phyloP scores from a whole-genome alignment of 495 filamentous ascomycete species.

The Clavariopsis aquatica region DNA sequence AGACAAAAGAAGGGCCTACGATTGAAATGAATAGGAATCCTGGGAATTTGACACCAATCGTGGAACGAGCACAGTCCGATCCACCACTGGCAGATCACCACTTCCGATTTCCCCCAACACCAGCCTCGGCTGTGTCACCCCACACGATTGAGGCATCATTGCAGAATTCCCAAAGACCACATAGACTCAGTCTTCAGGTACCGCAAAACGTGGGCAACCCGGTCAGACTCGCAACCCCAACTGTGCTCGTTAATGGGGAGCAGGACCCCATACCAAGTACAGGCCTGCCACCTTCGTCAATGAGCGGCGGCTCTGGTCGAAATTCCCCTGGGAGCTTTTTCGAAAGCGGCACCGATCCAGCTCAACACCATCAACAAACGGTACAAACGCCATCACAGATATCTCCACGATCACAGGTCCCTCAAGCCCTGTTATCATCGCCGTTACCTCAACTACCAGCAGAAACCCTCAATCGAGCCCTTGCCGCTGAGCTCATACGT shows the following conservation, averaged over 20 bases:
- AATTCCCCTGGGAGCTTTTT: conserved; percentile 37
- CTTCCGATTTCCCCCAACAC: conserved; percentile 37
- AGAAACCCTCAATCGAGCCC: conserved; percentile 41
- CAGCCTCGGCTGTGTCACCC: conserved; percentile 31
- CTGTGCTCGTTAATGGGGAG: conserved; percentile 68
- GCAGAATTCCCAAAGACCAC: conserved; percentile 49
- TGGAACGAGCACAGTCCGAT: conserved; percentile 37
- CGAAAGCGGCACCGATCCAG: conserved; percentile 1
- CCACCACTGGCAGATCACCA: conserved; percentile 33
- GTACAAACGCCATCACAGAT: neutral
- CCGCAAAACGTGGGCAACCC: conserved; percentile 71
- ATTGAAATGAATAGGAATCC: conserved; percentile 37
- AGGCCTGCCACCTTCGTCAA: conserved; percentile 33
- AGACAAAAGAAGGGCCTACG: conserved; percentile 44
- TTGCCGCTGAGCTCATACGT: conserved; percentile 44
- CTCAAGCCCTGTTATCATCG: neutral
- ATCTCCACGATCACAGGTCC: neutral
- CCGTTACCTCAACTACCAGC: conserved; percentile 21
- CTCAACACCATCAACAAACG: conserved; percentile 1
- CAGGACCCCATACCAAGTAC: conserved; percentile 39
- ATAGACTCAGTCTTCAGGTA: conserved; percentile 75
- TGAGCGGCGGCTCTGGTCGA: conserved; percentile 41
- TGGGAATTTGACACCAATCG: conserved; percentile 31
- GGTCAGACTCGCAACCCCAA: conserved; percentile 76
- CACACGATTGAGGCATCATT: conserved; percentile 30